These are phyloP conservation scores for Beauveria sp. DNA, from an alignment of 2,329 filamentous ascomycete species.

Conservation along the genomic window DNA sequence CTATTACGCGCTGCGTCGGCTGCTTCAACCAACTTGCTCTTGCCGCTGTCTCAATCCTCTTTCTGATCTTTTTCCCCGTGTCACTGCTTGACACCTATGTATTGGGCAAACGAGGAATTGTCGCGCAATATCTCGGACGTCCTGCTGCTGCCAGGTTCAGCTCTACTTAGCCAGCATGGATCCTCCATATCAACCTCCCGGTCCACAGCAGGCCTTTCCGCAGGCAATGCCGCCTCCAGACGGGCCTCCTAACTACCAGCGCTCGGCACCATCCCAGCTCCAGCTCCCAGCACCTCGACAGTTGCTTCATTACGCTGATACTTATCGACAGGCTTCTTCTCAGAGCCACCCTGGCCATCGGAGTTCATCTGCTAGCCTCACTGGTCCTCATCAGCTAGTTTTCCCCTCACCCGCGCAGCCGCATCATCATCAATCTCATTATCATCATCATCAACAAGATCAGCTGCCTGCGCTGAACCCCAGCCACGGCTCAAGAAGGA, in stretches of 20 bases:
- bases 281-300: slow-evolving; percentile 3
- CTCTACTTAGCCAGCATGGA: background rate
- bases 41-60: background rate
- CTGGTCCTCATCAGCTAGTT: background rate
- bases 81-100: background rate
- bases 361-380: background rate
- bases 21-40: slow-evolving; percentile 7
- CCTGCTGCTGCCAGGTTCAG: background rate
- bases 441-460: background rate
- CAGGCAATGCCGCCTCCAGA: slow-evolving; percentile 1
- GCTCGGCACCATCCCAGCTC: background rate
- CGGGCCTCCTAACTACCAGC: background rate
- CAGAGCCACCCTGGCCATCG: background rate
- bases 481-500: background rate
- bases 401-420: background rate
- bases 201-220: background rate
- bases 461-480: background rate
- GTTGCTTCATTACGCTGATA: slow-evolving; percentile 6
- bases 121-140: background rate
- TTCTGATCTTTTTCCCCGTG: background rate
- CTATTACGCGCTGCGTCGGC: background rate
- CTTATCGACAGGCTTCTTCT: background rate
- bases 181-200: slow-evolving; percentile 6
- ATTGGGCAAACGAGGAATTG: background rate
- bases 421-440: background rate